phyloP scores from a whole-genome alignment of 192 early-diverging fungal genomes.

The Backusella tuberculispora region DNA sequence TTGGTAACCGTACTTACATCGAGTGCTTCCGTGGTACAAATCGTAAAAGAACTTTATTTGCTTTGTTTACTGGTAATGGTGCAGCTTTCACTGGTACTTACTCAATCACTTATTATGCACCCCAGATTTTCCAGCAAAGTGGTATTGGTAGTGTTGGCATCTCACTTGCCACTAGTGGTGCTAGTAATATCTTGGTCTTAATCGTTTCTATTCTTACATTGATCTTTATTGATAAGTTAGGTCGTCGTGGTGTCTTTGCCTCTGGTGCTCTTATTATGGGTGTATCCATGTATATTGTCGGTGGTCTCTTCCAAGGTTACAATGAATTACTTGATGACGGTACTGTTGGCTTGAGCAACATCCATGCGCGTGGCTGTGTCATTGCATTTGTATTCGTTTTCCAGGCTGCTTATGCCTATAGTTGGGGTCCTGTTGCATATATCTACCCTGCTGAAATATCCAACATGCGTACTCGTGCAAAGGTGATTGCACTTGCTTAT shows the following conservation, averaged over 20 bases:
- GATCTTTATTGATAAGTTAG: slow-evolving; percentile 70
- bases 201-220: slow-evolving; percentile 49
- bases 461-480: slow-evolving; percentile 42
- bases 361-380: slow-evolving; percentile 26
- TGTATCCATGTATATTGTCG: slow-evolving; percentile 66
- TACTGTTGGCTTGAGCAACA: slow-evolving; percentile 12
- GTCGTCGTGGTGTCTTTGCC: slow-evolving; percentile 77
- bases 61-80: slow-evolving; percentile 56
- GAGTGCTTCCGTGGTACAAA: slow-evolving; percentile 63
- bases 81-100: slow-evolving; percentile 40
- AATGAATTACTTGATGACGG: slow-evolving; percentile 27
- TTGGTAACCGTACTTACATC: slow-evolving; percentile 59
- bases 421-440: slow-evolving; percentile 39
- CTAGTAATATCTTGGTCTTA: slow-evolving; percentile 31
- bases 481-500: slow-evolving; percentile 36
- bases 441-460: slow-evolving; percentile 44
- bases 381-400: slow-evolving; percentile 45
- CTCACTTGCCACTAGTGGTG: slow-evolving; percentile 43
- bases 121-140: slow-evolving; percentile 39
- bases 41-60: slow-evolving; percentile 64
- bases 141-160: slow-evolving; percentile 28
- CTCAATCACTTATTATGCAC: slow-evolving; percentile 43
- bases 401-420: slow-evolving; percentile 38
- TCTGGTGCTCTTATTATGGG: slow-evolving; percentile 73
- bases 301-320: slow-evolving; percentile 39